Base-by-base conservation (phyloP, 352 stramenopile species). In the Elongisporangium undulatum region DNA sequence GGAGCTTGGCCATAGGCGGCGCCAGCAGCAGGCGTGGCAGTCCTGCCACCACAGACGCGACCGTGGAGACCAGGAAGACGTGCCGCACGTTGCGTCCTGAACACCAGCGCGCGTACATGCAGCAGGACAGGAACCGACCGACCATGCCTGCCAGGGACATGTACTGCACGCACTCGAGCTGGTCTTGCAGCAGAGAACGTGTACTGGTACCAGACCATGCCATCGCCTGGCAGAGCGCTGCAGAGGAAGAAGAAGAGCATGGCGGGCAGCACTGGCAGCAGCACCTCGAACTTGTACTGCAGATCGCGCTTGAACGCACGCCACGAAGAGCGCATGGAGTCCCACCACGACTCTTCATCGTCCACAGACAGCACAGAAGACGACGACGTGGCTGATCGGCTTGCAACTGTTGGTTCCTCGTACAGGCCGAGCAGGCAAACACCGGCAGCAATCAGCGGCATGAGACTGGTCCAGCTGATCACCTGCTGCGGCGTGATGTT, bases 161-260 rank as follows among this genome's bases (percentile, higher is more conserved):
- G 63, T 92, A 94, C 66, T 94, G 85, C 51, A 90, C 24, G 62
- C 85, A 94, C 63, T 90, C 80, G 50, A 55, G 73, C 49, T 79
- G 56, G 53, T 89, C 66, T 17, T 63, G 61, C 0, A 92, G 72
- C 45, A 94, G 62, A 51, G 60, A 73, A 92, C 58, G 71, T 86
- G 72, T 94, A 94, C 70, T 94, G 85, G 63, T 90, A 92, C 85
- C 85, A 94, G 24, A 92, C 66, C 1, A 66, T 83, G 24, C 82
- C 79, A 49, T 89, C 85, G 5, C 55, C 64, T 0, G 84, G 85
- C 1, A 92, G 65, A 22, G 85, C 82, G 51, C 79, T 91, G 58
- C 75, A 94, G 23, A 94, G 64, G 45, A 86, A 91, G 68, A 94
- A 92, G 69, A 94, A 94, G 39, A 88, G 41, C 79, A 94, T 90